Base-by-base conservation (phyloP, 176 grass and related monocot genomes). In the Pontederia crassipes region DNA sequence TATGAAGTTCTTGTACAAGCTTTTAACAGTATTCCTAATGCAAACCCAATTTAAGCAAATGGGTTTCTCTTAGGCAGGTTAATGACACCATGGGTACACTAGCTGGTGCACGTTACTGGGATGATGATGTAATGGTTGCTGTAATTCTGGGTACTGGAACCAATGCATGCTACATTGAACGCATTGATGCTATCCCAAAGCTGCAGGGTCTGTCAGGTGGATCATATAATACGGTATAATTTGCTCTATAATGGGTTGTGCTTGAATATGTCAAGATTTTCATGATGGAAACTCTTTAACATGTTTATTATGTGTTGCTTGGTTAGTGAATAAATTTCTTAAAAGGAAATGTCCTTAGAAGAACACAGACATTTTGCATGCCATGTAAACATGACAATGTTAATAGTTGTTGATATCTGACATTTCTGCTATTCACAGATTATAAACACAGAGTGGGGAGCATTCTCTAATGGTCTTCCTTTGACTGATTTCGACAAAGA, bases 361-460 rank as follows among this genome's bases (percentile, higher is more conserved):
- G 32, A 40, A 40, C 32, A 40, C 32, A 40, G 6, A 40, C 32
- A 40, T 40, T 4, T 40, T 40, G 6, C 32, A 40, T 40, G 32
- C 32, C 32, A 40, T 40, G 2, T 40, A 40, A 40, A 3, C 32
- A 40, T 40, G 32, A 40, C 6, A 40, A 0, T 40, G 6, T 40
- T 40, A 40, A 40, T 40, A 40, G 2, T 40, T 82, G 24, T 66
- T 52, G 4, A 49, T 66, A 28, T 28, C 47, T 28, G 50, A 8
- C 12, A n/a, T 12, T 20, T 66, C 28, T 65, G 26, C 40, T 4
- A 32, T 28, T 56, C 13, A 52, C 70, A 72, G 70, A 72, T 72
- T 64, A 84, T 92, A 20, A 93, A 84, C 57, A 87, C 78, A 8
- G 88, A 93, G 58, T 92, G 83, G 88, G 82, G 79, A 10, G 84